These are phyloP conservation scores for Schwanniomyces etchellsii DNA, from an alignment of 1,139 yeast species.

Conservation along the genomic window DNA sequence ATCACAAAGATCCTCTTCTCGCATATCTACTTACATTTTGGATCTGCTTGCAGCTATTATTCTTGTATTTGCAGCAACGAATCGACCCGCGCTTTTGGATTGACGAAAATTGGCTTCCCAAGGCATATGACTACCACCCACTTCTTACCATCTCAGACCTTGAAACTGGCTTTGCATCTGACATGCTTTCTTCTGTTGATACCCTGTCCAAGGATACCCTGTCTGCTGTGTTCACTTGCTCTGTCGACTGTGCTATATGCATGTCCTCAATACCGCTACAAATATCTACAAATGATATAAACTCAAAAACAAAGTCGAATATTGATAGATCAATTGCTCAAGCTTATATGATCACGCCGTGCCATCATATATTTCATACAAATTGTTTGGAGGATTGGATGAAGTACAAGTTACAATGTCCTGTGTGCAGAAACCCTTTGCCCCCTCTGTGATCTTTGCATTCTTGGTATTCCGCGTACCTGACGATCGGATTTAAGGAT, in stretches of 20 bases:
- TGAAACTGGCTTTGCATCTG: constrained; percentile 50
- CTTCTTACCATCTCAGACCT: constrained; percentile 53
- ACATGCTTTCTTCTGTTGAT: constrained; percentile 23
- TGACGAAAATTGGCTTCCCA: constrained; percentile 67
- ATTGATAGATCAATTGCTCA: constrained; percentile 22
- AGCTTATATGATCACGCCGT: constrained; percentile 85
- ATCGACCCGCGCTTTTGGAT: constrained; percentile 83
- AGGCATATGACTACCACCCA: constrained; percentile 79
- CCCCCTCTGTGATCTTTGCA: constrained; percentile 48
- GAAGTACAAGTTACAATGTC: constrained; percentile 89
- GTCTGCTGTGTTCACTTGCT: constrained; percentile 24
- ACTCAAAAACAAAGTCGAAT: constrained; percentile 10
- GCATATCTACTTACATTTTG: constrained; percentile 43
- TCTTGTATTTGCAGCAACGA: constrained; percentile 56
- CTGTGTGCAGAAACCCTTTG: constrained; percentile 80
- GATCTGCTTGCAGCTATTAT: constrained; percentile 49
- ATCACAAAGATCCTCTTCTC: constrained; percentile 49
- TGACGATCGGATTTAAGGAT: too few relatives aligned
- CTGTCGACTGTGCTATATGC: constrained; percentile 79
- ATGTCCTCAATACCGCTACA: constrained; percentile 72
- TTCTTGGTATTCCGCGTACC: background rate
- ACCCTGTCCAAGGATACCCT: constrained; percentile 15
- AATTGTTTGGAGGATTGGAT: constrained; percentile 90
- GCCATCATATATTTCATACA: constrained; percentile 84
- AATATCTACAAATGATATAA: constrained; percentile 22